Evolutionary conservation across 2,329 filamentous ascomycete genomes (phyloP).

Genomic region (Hysterium pulicare): DNA sequence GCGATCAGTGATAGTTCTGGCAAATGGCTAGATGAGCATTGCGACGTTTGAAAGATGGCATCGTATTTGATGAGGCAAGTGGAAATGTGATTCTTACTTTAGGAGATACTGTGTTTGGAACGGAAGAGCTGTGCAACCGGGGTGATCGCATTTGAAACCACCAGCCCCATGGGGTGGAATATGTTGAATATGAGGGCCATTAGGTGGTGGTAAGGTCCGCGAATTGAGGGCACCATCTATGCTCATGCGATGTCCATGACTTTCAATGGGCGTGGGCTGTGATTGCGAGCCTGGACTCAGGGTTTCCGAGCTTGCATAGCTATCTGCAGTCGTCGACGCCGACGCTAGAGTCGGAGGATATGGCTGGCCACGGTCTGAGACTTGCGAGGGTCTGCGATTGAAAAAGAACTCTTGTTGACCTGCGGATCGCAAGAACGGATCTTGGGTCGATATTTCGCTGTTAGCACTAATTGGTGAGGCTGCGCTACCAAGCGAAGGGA

Average conservation of each 20-base stretch:
- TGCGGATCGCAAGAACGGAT: conserved; percentile 30
- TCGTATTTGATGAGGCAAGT: too few species aligned
- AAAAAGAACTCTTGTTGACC: conserved; percentile 28
- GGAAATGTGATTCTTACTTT: conserved; percentile 62
- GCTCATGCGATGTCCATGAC: conserved; percentile 25
- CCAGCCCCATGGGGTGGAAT: conserved; percentile 23
- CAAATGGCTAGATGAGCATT: background rate
- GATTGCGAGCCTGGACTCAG: conserved; percentile 28
- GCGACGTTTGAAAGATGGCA: too few species aligned
- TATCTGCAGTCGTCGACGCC: conserved; percentile 28
- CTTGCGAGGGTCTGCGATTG: conserved; percentile 33
- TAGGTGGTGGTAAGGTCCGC: conserved; percentile 30
- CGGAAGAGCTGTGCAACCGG: conserved; percentile 66
- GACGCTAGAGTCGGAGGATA: conserved; percentile 31
- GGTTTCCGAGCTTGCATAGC: conserved; percentile 36
- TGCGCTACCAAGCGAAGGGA: conserved; percentile 27
- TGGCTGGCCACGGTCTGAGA: conserved; percentile 27
- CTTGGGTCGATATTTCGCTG: conserved; percentile 24
- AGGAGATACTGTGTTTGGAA: conserved; percentile 76
- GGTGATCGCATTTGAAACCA: conserved; percentile 52
- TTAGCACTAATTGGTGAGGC: conserved; percentile 30
- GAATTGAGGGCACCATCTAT: conserved; percentile 27
- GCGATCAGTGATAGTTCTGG: conserved; percentile 3
- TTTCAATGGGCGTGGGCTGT: conserved; percentile 28
- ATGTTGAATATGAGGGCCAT: conserved; percentile 26